phyloP scores from a whole-genome alignment of 2,329 filamentous ascomycete genomes.

The Xylariaceae sp. region DNA sequence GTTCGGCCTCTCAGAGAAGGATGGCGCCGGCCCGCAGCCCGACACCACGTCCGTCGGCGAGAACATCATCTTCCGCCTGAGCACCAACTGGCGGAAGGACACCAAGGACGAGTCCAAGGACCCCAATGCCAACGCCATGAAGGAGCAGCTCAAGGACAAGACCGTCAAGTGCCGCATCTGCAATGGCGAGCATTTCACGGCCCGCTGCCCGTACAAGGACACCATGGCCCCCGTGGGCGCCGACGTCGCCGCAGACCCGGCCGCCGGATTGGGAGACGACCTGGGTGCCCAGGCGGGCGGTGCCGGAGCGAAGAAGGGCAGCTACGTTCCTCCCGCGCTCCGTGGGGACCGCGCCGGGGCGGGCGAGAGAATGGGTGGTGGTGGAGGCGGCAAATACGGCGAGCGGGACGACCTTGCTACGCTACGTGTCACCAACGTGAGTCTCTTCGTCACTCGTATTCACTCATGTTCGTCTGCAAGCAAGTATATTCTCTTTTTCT shows the following conservation, averaged over 20 bases:
- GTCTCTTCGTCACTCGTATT: slow-evolving; percentile 32
- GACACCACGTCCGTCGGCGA: slow-evolving; percentile 93
- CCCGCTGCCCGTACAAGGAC: slow-evolving; percentile 98
- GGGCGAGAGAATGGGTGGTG: slow-evolving; percentile 77
- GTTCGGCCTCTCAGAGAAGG: slow-evolving; percentile 86
- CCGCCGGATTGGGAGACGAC: slow-evolving; percentile 51
- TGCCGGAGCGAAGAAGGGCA: slow-evolving; percentile 62
- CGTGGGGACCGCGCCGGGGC: slow-evolving; percentile 60
- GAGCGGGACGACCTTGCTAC: slow-evolving; percentile 96
- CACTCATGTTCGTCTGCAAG: not conserved
- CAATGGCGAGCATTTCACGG: slow-evolving; percentile 97
- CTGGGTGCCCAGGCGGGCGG: slow-evolving; percentile 38
- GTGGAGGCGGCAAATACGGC: slow-evolving; percentile 73
- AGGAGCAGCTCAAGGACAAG: slow-evolving; percentile 91
- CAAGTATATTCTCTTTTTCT: not conserved
- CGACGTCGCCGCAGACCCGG: slow-evolving; percentile 44
- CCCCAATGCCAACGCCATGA: slow-evolving; percentile 66
- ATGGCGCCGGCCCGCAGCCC: slow-evolving; percentile 71
- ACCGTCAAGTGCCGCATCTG: slow-evolving; percentile 99
- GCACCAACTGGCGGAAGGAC: slow-evolving; percentile 88
- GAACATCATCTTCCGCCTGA: slow-evolving; percentile 95
- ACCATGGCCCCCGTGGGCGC: slow-evolving; percentile 88
- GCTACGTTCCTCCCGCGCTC: slow-evolving; percentile 91
- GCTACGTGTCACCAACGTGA: slow-evolving; percentile 92
- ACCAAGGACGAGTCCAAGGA: slow-evolving; percentile 75